Conservation (phyloP, 192 early-diverging fungal species). For the Blastocladiella britannica region DNA sequence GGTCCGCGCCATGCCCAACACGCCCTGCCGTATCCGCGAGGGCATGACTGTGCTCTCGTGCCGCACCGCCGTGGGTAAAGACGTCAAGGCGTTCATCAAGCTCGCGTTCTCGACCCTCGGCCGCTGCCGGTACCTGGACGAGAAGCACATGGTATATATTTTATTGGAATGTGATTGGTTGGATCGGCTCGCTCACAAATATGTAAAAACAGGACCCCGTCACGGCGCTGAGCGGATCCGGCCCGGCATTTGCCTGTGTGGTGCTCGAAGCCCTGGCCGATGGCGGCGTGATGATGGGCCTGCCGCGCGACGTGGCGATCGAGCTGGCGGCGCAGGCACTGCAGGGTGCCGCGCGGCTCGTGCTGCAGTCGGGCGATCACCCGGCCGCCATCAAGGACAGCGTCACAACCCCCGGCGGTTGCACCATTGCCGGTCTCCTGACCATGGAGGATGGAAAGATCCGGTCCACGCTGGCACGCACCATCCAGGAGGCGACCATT, state of each 20-base stretch:
- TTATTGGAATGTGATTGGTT: too few relatives aligned
- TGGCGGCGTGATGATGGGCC: slow-evolving; percentile 35
- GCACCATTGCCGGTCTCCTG: slow-evolving; percentile 28
- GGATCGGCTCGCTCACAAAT: too few relatives aligned
- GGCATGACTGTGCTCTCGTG: slow-evolving; percentile 30
- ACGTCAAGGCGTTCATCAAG: slow-evolving; percentile 15
- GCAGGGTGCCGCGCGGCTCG: slow-evolving; percentile 29
- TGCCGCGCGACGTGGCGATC: slow-evolving; percentile 26
- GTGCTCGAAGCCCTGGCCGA: slow-evolving; percentile 30
- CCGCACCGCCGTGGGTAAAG: slow-evolving; percentile 10
- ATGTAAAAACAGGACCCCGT: too few relatives aligned
- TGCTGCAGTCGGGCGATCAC: slow-evolving; percentile 22
- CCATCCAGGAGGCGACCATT: slow-evolving; percentile 26
- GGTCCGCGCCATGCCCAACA: slow-evolving; percentile 34
- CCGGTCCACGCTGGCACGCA: slow-evolving; percentile 27
- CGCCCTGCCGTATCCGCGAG: slow-evolving; percentile 25
- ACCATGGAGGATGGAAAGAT: slow-evolving; percentile 37
- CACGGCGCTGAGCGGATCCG: slow-evolving; percentile 26
- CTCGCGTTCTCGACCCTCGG: slow-evolving; percentile 28
- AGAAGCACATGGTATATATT: slow-evolving; percentile 29
- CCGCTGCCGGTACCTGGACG: slow-evolving; percentile 21
- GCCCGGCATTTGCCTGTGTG: slow-evolving; percentile 32
- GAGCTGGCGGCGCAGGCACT: slow-evolving; percentile 31
- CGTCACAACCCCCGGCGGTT: slow-evolving; percentile 30
- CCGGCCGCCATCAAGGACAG: slow-evolving; percentile 30